Evolutionary conservation across 306 rosid species (phyloP).

Genomic region (Ochetophila trinervis): DNA sequence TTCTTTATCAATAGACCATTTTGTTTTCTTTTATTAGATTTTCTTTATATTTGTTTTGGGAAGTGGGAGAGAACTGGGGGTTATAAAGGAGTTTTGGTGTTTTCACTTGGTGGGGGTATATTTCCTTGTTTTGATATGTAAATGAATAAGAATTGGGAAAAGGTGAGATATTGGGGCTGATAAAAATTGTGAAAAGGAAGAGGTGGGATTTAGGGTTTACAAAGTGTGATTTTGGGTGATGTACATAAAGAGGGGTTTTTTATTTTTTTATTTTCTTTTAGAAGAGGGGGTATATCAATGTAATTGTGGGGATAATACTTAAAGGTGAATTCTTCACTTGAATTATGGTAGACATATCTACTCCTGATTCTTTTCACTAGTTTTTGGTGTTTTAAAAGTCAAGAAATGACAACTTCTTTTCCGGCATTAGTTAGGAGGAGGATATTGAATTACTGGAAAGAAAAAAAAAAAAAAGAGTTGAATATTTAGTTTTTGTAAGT

Average conservation of each 20-base stretch:
- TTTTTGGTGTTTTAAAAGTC: not conserved
- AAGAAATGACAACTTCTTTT: not conserved
- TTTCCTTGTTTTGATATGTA: conserved; percentile 50
- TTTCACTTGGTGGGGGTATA: conserved; percentile 31
- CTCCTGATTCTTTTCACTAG: conserved; percentile 41
- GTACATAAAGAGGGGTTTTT: conserved; percentile 28
- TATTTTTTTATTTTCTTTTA: conserved; percentile 15
- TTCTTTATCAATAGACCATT: conserved; percentile 21
- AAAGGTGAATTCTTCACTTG: conserved; percentile 42
- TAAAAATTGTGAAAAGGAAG: conserved; percentile 35
- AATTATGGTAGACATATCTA: conserved; percentile 29
- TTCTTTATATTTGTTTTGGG: conserved; percentile 22
- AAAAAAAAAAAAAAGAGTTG: no score
- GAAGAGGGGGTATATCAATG: conserved; percentile 47
- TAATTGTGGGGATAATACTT: conserved; percentile 43
- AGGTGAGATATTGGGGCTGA: conserved; percentile 29
- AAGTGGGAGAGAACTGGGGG: conserved; percentile 26
- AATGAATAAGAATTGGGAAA: conserved; percentile 42
- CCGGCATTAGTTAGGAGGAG: not conserved
- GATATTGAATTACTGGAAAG: no score
- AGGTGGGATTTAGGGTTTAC: conserved; percentile 17
- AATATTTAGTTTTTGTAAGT: no score
- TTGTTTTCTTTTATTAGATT: conserved; percentile 15
- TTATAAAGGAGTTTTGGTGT: conserved; percentile 31
- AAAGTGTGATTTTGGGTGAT: conserved; percentile 27